These are phyloP conservation scores for Nitzschia sp. DNA, from an alignment of 108 stramenopile species.

Conservation along the genomic window DNA sequence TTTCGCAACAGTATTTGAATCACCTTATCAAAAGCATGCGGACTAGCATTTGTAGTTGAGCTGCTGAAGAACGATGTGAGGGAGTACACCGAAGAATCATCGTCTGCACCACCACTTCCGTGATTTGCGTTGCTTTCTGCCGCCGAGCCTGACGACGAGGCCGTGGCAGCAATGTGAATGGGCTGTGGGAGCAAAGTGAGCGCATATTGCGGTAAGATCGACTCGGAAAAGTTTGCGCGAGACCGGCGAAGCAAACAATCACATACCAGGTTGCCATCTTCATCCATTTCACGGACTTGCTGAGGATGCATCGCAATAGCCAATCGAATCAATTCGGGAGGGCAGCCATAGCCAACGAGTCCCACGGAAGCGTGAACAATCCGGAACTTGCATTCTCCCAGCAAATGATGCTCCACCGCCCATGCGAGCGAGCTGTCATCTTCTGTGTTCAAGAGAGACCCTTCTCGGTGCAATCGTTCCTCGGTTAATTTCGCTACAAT, in stretches of 20 bases:
- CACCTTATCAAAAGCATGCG: slow-evolving; percentile 36
- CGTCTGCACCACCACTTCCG: slow-evolving; percentile 5
- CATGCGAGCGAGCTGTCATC: slow-evolving; percentile 9
- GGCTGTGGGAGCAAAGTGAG: slow-evolving; percentile 18
- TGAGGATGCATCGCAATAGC: slow-evolving; percentile 51
- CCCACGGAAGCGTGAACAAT: slow-evolving; percentile 55
- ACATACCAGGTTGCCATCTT: slow-evolving; percentile 45
- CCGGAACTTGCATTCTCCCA: slow-evolving; percentile 31
- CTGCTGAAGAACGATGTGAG: slow-evolving; percentile 5
- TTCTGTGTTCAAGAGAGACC: neutral
- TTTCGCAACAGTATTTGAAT: slow-evolving; percentile 39
- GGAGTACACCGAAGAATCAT: slow-evolving; percentile 18
- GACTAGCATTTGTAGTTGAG: neutral
- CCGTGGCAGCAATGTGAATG: slow-evolving; percentile 51
- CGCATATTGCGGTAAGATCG: neutral
- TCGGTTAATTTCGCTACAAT: slow-evolving; percentile 33
- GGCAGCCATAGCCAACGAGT: slow-evolving; percentile 53
- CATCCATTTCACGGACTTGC: slow-evolving; percentile 60
- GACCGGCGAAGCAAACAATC: neutral
- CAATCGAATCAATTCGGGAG: slow-evolving; percentile 46
- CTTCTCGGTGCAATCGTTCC: slow-evolving; percentile 25
- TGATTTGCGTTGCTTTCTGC: neutral
- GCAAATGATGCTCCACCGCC: slow-evolving; percentile 22
- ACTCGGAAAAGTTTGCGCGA: neutral
- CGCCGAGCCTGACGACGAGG: slow-evolving; percentile 21